Evolutionary conservation across 2,329 filamentous ascomycete species (phyloP).

Genomic region (Aspergillus ochraceus): DNA sequence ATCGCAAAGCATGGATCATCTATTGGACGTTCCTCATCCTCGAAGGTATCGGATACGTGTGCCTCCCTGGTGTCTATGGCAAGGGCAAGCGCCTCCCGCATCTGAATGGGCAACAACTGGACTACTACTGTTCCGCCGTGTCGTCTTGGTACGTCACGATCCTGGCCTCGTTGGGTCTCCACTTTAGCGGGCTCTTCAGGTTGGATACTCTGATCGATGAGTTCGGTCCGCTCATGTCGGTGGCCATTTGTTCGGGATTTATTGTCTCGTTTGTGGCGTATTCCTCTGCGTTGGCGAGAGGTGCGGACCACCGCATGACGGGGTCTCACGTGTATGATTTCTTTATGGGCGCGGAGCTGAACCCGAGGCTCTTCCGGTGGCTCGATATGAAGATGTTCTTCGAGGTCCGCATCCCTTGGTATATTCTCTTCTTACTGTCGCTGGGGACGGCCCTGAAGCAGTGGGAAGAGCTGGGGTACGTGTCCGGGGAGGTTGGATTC

Average conservation of each 20-base stretch:
- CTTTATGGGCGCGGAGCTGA: slow-evolving; percentile 85
- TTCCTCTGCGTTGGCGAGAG: slow-evolving; percentile 76
- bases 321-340: slow-evolving; percentile 79
- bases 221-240: slow-evolving; percentile 88
- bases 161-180: slow-evolving; percentile 64
- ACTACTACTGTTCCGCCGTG: slow-evolving; percentile 91
- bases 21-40: slow-evolving; percentile 93
- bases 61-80: slow-evolving; percentile 80
- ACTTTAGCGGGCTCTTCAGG: slow-evolving; percentile 79
- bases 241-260: slow-evolving; percentile 88
- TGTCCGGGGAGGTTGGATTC: slow-evolving; percentile 78
- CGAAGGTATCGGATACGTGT: slow-evolving; percentile 77
- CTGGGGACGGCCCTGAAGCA: slow-evolving; percentile 75
- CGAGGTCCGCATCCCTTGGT: slow-evolving; percentile 93
- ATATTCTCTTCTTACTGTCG: slow-evolving; percentile 76
- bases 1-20: slow-evolving; percentile 77
- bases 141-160: slow-evolving; percentile 85
- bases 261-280: slow-evolving; percentile 80
- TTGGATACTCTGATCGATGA: slow-evolving; percentile 90
- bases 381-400: slow-evolving; percentile 95
- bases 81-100: slow-evolving; percentile 86
- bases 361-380: slow-evolving; percentile 78
- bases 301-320: slow-evolving; percentile 87
- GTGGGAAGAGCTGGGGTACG: slow-evolving; percentile 78
- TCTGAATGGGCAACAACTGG: slow-evolving; percentile 76